These are phyloP conservation scores for Aureobasidium sp. DNA, from an alignment of 2,329 filamentous ascomycete species.

Conservation along the genomic window DNA sequence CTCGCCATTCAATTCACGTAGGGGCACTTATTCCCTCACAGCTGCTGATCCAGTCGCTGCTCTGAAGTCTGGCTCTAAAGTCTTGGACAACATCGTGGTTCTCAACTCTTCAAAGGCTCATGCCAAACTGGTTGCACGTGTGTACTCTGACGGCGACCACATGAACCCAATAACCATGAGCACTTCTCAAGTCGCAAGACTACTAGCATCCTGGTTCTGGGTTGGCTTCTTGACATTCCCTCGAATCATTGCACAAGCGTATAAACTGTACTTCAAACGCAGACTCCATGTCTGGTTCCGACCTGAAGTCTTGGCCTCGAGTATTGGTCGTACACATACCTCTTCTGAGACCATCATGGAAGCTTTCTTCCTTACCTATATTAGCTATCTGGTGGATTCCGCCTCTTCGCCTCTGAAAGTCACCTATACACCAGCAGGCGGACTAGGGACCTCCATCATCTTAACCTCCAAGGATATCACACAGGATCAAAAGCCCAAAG, in stretches of 20 bases:
- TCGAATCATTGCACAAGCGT: slow-evolving; percentile 69
- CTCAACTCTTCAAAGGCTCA: slow-evolving; percentile 66
- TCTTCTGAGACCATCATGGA: slow-evolving; percentile 51
- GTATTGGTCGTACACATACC: slow-evolving; percentile 61
- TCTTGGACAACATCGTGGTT: slow-evolving; percentile 67
- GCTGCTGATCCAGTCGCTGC: slow-evolving; percentile 47
- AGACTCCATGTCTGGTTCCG: slow-evolving; percentile 71
- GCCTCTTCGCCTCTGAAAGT: slow-evolving; percentile 53
- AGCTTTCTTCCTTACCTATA: slow-evolving; percentile 42
- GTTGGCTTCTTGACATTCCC: slow-evolving; percentile 72
- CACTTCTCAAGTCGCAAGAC: slow-evolving; percentile 29
- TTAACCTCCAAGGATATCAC: slow-evolving; percentile 27
- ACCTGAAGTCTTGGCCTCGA: slow-evolving; percentile 67
- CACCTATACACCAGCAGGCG: slow-evolving; percentile 56
- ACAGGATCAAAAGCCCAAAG: slow-evolving; percentile 37
- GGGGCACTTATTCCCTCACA: slow-evolving; percentile 53
- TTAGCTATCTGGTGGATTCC: slow-evolving; percentile 54
- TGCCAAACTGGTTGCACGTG: slow-evolving; percentile 66
- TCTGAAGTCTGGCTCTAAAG: slow-evolving; percentile 28
- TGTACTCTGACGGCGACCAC: slow-evolving; percentile 60
- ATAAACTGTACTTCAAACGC: slow-evolving; percentile 60
- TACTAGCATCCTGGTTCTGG: slow-evolving; percentile 66
- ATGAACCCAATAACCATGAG: slow-evolving; percentile 57
- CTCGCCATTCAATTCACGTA: slow-evolving; percentile 73
- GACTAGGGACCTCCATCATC: slow-evolving; percentile 23